Evolutionary conservation across 192 early-diverging fungal genomes (phyloP), one percentile per base, ranked within the genome.

Genomic region (Podila epicladia): DNA sequence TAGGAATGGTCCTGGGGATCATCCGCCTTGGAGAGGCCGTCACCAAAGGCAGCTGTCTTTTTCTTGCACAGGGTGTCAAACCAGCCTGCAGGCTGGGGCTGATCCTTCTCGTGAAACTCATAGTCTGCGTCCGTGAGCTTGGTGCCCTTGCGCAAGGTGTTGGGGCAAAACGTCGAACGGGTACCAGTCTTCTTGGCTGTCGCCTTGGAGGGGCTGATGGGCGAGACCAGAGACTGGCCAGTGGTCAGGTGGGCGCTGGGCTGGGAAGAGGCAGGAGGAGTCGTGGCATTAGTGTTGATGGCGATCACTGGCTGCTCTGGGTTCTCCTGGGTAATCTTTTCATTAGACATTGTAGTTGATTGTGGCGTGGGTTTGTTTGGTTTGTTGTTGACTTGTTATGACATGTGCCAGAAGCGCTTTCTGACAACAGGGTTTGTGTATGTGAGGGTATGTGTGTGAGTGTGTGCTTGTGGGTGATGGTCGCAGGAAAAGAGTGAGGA

Each of bases 81-180:
- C 75, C 75, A 71, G 64, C 64, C 64, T 67, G 68, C 19, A 38
- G 75, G 59, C n/a, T 55, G 58, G 33, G 20, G 64, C 5, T 74
- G 64, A 19, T 62, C 26, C 28, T 26, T 53, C 15, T 69, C 55
- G 58, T 50, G 64, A 45, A 49, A 62, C 24, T 49, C 63, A 28
- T 33, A 61, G 68, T 78, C 75, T 9, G 53, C 68, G 8, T 71
- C 69, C 1, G 68, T 62, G 35, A 70, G 17, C n/a, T 71, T 69
- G 29, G 62, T 70, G 45, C 53, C 48, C 51, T 65, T 61, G 28
- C 70, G 76, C 24, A 62, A 38, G 0, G 59, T 57, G 65, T 67
- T 72, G 9, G 70, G 70, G 45, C 76, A 79, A 37, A 79, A 79
- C 8, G 76, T 79, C 12, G 76, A 79, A 29, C 76, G 76, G 29